Evolutionary conservation across 2,329 filamentous ascomycete species (phyloP).

Genomic region (Plectosphaerella plurivora): DNA sequence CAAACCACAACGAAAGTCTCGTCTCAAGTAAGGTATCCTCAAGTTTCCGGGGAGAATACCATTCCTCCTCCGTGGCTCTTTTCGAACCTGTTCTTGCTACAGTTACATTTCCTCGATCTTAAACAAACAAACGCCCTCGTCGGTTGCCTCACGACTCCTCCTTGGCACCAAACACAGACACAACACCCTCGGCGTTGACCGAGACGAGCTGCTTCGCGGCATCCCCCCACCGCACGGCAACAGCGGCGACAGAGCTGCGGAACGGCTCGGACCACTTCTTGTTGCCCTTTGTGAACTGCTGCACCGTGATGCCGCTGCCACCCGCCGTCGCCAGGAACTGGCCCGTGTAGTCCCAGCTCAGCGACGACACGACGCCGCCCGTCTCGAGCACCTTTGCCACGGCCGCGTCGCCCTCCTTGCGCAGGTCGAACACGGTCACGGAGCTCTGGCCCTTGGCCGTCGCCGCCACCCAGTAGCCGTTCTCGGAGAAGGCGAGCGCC

Average conservation of each 20-base stretch:
- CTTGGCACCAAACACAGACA: slow-evolving; percentile 64
- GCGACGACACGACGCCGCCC: slow-evolving; percentile 68
- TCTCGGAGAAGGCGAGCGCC: slow-evolving; percentile 84
- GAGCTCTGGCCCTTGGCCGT: slow-evolving; percentile 71
- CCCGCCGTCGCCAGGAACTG: slow-evolving; percentile 86
- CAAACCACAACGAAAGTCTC: no score
- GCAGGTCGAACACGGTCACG: slow-evolving; percentile 85
- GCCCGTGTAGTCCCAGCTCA: slow-evolving; percentile 92
- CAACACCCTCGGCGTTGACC: slow-evolving; percentile 68
- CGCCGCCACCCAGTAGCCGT: slow-evolving; percentile 92
- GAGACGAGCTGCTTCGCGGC: slow-evolving; percentile 70
- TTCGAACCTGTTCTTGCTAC: not conserved
- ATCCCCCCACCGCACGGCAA: slow-evolving; percentile 72
- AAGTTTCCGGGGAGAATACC: no score
- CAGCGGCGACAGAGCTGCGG: slow-evolving; percentile 67
- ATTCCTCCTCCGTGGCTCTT: not conserved
- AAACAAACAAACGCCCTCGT: not conserved
- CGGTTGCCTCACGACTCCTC: slow-evolving; percentile 22
- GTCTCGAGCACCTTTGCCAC: slow-evolving; percentile 82
- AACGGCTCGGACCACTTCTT: slow-evolving; percentile 90
- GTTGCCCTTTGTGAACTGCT: slow-evolving; percentile 80
- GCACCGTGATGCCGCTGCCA: slow-evolving; percentile 75
- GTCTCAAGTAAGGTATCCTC: no score
- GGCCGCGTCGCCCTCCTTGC: slow-evolving; percentile 81
- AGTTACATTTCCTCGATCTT: not conserved